Conservation (phyloP, 257 asterid species). For the Solanum appendiculatum region DNA sequence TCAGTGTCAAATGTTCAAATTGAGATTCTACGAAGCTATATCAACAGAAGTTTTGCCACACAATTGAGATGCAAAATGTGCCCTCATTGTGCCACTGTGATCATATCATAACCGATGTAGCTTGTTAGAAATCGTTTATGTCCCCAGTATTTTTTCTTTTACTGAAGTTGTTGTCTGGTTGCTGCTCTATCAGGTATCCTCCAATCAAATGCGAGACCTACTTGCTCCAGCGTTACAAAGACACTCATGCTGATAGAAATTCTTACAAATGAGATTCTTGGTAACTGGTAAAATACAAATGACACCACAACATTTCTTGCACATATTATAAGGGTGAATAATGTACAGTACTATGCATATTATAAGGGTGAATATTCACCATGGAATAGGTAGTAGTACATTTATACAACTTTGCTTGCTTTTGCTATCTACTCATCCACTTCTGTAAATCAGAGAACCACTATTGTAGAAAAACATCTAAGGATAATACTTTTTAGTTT, state of each 20-base stretch:
- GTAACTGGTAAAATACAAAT: background rate
- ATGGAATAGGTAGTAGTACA: background rate
- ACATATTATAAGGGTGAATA: background rate
- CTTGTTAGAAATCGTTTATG: background rate
- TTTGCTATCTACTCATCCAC: background rate
- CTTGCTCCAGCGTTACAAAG: constrained; percentile 52
- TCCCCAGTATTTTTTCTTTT: background rate
- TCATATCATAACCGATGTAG: background rate
- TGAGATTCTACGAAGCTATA: background rate
- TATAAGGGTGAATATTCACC: background rate
- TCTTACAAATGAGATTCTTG: constrained; percentile 31
- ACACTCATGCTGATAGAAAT: constrained; percentile 45
- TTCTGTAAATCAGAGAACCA: background rate
- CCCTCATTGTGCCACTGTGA: background rate
- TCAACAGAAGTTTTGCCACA: background rate
- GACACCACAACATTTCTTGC: background rate
- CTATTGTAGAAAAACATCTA: background rate
- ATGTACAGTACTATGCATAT: too few relatives aligned
- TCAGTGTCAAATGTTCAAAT: background rate
- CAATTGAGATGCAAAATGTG: background rate
- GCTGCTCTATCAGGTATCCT: constrained; percentile 42
- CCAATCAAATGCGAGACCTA: constrained; percentile 56
- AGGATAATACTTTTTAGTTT: background rate
- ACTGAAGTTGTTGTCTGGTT: background rate
- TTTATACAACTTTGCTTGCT: background rate